These are phyloP conservation scores for Camillea tinctor DNA, from an alignment of 2,329 filamentous ascomycete species.

Conservation along the genomic window DNA sequence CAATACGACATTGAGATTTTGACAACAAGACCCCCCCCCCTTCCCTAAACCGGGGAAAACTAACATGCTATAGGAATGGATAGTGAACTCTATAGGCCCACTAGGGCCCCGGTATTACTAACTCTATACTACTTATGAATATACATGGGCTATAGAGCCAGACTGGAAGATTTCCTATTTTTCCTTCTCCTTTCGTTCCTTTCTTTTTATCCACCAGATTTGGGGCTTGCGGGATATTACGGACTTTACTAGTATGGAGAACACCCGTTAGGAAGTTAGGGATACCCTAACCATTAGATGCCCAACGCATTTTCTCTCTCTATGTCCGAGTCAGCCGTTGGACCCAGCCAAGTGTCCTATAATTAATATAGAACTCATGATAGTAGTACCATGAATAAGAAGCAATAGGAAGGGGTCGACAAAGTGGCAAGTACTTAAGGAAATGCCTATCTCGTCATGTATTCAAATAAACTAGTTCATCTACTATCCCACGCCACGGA, in stretches of 20 bases:
- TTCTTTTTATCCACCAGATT: no score
- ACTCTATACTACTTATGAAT: not conserved
- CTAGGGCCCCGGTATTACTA: not conserved
- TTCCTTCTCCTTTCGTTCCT: no score
- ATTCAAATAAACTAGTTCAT: not conserved
- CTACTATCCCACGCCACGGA: not conserved
- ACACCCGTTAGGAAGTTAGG: not conserved
- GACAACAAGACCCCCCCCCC: no score
- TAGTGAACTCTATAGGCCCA: not conserved
- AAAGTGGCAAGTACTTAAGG: not conserved
- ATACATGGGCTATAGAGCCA: not conserved
- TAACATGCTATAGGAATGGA: not conserved
- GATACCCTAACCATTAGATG: no score
- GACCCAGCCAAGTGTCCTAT: not conserved
- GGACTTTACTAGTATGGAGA: not conserved
- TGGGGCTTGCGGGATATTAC: not conserved
- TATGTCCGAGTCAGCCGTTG: not conserved
- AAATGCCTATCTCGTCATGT: not conserved
- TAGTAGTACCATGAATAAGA: not conserved
- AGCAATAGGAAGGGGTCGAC: not conserved
- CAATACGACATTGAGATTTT: not conserved
- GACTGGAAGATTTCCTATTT: no score
- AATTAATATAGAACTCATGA: not conserved
- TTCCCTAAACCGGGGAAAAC: not conserved
- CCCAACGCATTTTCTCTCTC: no score